phyloP scores from a whole-genome alignment of 495 filamentous ascomycete species.

The Penicillium cinerascens region DNA sequence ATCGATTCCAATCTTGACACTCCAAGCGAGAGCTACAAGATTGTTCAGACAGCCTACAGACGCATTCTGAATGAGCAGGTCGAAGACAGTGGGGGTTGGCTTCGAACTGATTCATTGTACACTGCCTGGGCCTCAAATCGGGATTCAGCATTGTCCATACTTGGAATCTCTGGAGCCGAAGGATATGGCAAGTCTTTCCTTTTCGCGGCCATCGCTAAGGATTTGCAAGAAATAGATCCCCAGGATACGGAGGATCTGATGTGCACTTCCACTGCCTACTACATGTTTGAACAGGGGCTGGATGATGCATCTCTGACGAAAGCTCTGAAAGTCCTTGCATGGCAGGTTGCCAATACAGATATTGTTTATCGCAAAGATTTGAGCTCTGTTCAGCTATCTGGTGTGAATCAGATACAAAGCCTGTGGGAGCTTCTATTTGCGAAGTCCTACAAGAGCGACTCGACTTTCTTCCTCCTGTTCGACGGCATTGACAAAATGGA shows the following conservation, averaged over 20 bases:
- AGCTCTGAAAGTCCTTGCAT: constrained; percentile 14
- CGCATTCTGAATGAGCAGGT: constrained; percentile 8
- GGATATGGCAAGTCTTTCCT: constrained; percentile 21
- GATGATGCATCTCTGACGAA: constrained; percentile 8
- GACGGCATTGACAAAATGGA: constrained; percentile 12
- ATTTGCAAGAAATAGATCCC: constrained; percentile 4
- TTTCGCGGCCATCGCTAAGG: constrained; percentile 8
- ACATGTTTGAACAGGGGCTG: constrained; percentile 8
- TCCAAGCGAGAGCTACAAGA: constrained; percentile 11
- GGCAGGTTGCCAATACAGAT: constrained; percentile 16
- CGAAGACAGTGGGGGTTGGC: constrained; percentile 14
- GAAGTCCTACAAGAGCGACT: constrained; percentile 18
- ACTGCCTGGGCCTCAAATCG: neutral
- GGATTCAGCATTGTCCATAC: neutral
- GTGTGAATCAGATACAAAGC: constrained; percentile 1
- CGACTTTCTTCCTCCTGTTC: constrained; percentile 15
- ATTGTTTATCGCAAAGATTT: constrained; percentile 18
- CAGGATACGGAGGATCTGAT: constrained; percentile 6
- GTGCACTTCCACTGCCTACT: constrained; percentile 12
- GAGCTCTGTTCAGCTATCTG: constrained; percentile 1
- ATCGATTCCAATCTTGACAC: constrained; percentile 14
- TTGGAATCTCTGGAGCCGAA: constrained; percentile 16
- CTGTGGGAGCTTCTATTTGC: constrained; percentile 15
- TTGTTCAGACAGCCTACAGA: constrained; percentile 1
- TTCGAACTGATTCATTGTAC: constrained; percentile 7